Conservation (phyloP, 192 early-diverging fungal genomes). For the Cetraspora pellucida region DNA sequence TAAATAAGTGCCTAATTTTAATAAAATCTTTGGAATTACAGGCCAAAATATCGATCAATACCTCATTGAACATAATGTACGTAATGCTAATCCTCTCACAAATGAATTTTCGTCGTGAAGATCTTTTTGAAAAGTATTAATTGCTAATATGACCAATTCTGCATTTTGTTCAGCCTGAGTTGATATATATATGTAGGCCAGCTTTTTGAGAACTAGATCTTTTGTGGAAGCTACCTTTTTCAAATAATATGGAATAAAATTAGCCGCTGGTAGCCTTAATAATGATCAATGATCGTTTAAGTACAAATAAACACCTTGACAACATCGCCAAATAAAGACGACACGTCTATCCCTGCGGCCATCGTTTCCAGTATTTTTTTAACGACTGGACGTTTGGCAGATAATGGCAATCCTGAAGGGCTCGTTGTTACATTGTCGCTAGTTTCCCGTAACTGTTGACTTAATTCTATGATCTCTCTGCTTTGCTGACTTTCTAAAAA, state of each 20-base stretch:
- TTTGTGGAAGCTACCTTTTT: constrained; percentile 43
- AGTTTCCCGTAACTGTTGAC: neutral
- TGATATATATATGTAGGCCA: constrained; percentile 39
- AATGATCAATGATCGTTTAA: neutral
- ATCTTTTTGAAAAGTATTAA: constrained; percentile 48
- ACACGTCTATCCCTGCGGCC: constrained; percentile 47
- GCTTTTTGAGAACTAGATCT: constrained; percentile 43
- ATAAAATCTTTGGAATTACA: neutral
- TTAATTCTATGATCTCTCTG: constrained; percentile 2
- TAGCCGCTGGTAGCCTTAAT: neutral
- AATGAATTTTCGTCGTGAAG: constrained; percentile 41
- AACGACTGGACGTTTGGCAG: constrained; percentile 18
- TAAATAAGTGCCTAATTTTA: neutral
- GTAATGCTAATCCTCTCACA: constrained; percentile 43
- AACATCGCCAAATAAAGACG: constrained; percentile 41
- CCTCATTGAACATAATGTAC: constrained; percentile 46
- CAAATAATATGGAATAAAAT: neutral
- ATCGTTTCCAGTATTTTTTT: constrained; percentile 41
- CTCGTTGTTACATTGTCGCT: constrained; percentile 20
- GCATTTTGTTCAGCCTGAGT: constrained; percentile 39
- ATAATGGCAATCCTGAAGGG: neutral
- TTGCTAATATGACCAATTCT: constrained; percentile 42
- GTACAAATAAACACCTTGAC: constrained; percentile 37
- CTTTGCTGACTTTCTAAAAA: constrained; percentile 3
- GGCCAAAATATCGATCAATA: constrained; percentile 18